phyloP scores from a whole-genome alignment of 2,329 filamentous ascomycete species.

The Colletotrichum tropicicola region DNA sequence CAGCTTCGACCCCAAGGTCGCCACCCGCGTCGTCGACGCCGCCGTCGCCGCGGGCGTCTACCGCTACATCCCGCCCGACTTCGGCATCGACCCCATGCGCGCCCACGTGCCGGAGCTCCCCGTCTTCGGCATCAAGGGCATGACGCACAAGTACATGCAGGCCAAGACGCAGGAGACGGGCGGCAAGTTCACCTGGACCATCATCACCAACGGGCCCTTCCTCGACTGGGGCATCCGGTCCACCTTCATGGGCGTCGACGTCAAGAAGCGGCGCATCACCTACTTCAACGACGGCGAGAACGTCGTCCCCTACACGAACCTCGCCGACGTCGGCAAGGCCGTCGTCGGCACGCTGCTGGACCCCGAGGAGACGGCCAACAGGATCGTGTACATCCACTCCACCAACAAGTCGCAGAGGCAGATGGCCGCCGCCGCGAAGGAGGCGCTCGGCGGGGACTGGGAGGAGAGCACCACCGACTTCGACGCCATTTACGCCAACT shows the following conservation, averaged over 20 bases:
- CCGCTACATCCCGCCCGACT: conserved; percentile 70
- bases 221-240: conserved; percentile 38
- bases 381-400: conserved; percentile 34
- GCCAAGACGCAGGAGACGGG: conserved; percentile 34
- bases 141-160: conserved; percentile 30
- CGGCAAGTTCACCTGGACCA: conserved; percentile 38
- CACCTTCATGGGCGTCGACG: conserved; percentile 34
- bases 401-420: conserved; percentile 35
- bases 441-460: conserved; percentile 32
- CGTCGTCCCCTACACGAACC: conserved; percentile 34
- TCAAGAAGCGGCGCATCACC: conserved; percentile 32
- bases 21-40: conserved; percentile 61
- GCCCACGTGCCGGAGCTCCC: conserved; percentile 30
- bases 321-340: conserved; percentile 37
- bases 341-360: conserved; percentile 36
- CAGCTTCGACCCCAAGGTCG: conserved; percentile 46
- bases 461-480: conserved; percentile 27
- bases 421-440: conserved; percentile 32
- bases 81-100: conserved; percentile 46
- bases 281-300: conserved; percentile 38
- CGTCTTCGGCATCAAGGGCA: conserved; percentile 32
- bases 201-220: conserved; percentile 39
- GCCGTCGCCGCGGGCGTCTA: conserved; percentile 67
- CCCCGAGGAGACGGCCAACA: conserved; percentile 40
- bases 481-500: conserved; percentile 29